Evolutionary conservation across 345 rosid genomes (phyloP).

Genomic region (Brassica nigra): DNA sequence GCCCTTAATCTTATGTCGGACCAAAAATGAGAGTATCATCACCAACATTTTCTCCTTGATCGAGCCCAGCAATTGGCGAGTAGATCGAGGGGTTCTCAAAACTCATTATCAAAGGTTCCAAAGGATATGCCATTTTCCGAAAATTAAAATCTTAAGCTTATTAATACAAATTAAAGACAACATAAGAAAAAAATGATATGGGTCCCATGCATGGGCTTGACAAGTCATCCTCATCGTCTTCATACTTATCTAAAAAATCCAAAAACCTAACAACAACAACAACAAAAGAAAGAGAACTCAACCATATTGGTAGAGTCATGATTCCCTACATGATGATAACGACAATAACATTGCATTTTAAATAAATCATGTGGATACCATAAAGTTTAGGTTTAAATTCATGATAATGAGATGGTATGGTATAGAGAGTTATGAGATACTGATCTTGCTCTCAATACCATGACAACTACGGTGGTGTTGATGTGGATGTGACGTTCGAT

Average conservation of each 20-base stretch:
- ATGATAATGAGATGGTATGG: conserved; percentile 28
- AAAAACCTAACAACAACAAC: conserved; percentile 40
- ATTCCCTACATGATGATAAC: conserved; percentile 42
- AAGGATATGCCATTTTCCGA: conserved; percentile 13
- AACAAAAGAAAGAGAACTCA: conserved; percentile 31
- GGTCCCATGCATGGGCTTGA: conserved; percentile 45
- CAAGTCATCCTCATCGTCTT: conserved; percentile 41
- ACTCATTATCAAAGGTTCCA: conserved; percentile 20
- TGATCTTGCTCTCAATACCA: conserved; percentile 25
- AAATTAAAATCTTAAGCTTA: not conserved
- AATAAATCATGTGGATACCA: conserved; percentile 35
- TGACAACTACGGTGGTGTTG: conserved; percentile 32
- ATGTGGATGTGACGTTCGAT: conserved; percentile 23
- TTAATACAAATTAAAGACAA: conserved; percentile 6
- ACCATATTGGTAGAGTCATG: conserved; percentile 38
- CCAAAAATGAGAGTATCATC: conserved; percentile 21
- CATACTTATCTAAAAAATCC: conserved; percentile 35
- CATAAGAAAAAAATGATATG: conserved; percentile 38
- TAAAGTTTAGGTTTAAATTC: conserved; percentile 19
- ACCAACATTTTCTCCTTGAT: conserved; percentile 16
- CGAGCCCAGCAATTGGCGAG: conserved; percentile 16
- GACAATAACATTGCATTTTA: conserved; percentile 37
- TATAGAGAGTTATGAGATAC: not conserved
- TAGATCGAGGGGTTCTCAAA: conserved; percentile 7
- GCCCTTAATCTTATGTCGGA: conserved; percentile 31